phyloP scores from a whole-genome alignment of 2,329 filamentous ascomycete genomes.

The Lecanicillium sp. region DNA sequence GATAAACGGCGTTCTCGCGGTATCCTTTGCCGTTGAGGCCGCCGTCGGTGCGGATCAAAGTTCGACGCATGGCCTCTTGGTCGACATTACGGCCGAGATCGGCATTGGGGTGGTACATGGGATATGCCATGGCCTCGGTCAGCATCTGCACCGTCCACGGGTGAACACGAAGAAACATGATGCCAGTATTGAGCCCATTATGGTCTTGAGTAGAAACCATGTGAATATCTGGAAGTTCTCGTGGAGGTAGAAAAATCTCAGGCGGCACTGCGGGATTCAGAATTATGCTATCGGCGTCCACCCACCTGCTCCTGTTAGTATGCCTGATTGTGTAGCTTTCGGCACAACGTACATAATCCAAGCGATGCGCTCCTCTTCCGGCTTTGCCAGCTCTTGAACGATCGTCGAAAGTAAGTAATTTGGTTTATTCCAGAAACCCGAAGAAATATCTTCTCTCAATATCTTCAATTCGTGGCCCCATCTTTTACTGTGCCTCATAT shows the following conservation, averaged over 20 bases:
- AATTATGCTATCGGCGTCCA: background rate
- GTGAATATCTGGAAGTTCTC: background rate
- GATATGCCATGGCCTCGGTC: background rate
- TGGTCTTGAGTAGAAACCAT: background rate
- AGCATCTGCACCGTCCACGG: background rate
- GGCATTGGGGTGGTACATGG: background rate
- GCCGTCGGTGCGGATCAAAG: background rate
- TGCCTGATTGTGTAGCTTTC: background rate
- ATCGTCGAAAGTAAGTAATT: background rate
- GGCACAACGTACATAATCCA: background rate
- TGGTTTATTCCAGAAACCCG: background rate
- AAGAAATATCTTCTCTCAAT: background rate
- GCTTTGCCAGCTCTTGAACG: background rate
- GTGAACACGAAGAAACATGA: background rate
- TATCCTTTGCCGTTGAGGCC: background rate
- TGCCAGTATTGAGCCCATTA: background rate
- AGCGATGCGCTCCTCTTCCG: background rate
- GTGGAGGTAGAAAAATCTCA: background rate
- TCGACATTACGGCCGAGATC: background rate
- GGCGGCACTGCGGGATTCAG: background rate
- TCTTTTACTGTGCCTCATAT: background rate
- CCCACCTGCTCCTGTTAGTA: background rate
- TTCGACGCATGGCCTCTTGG: background rate
- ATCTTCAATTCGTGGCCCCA: background rate
- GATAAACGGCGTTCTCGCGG: background rate